phyloP scores from a whole-genome alignment of 1,284 basidiomycete genomes.

The Irpex lacteus region DNA sequence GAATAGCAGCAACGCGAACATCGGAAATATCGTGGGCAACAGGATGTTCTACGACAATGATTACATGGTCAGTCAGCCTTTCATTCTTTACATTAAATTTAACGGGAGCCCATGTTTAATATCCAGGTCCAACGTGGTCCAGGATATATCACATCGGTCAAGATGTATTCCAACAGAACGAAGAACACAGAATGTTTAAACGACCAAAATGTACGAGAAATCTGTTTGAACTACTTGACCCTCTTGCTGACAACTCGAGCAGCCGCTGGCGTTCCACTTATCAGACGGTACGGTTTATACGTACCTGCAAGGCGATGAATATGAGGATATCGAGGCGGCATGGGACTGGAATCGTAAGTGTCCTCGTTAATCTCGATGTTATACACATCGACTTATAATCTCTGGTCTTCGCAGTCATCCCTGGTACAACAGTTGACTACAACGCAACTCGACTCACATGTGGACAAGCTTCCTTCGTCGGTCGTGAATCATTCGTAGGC shows the following conservation, averaged over 20 bases:
- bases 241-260: slow-evolving; percentile 1
- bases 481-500: slow-evolving; percentile 58
- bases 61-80: slow-evolving; percentile 50
- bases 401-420: slow-evolving; percentile 36
- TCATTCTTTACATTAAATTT: background rate
- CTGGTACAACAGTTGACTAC: slow-evolving; percentile 66
- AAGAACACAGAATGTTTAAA: slow-evolving; percentile 66
- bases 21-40: slow-evolving; percentile 56
- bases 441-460: slow-evolving; percentile 49
- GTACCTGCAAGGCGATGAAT: slow-evolving; percentile 62
- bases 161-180: slow-evolving; percentile 64
- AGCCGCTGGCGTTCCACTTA: slow-evolving; percentile 66
- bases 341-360: slow-evolving; percentile 68
- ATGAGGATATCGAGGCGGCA: slow-evolving; percentile 62
- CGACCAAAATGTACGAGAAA: slow-evolving; percentile 46
- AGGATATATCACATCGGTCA: slow-evolving; percentile 57
- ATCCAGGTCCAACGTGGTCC: slow-evolving; percentile 49
- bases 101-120: background rate
- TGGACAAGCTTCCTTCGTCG: slow-evolving; percentile 31
- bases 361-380: background rate
- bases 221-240: background rate
- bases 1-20: slow-evolving; percentile 48
- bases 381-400: background rate
- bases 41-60: slow-evolving; percentile 67
- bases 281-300: slow-evolving; percentile 64